Percentiles rank a stretch among this genome's conserved stretches.
These are phyloP conservation scores for Crithidia fasciculata DNA, from an alignment of 208 protist species.

Conservation along the genomic window DNA sequence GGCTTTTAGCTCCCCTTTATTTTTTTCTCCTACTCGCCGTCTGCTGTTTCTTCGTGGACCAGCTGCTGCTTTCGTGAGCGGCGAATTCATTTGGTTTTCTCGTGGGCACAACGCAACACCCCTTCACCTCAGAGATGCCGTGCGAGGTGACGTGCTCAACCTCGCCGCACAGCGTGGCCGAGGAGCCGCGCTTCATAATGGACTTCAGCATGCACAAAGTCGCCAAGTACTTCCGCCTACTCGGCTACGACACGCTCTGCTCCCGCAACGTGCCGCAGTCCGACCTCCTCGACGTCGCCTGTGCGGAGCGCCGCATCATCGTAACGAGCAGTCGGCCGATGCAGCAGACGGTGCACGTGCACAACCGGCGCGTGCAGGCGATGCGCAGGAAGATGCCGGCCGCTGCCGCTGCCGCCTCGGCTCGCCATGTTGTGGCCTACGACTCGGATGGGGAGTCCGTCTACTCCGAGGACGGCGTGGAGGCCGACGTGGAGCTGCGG, in stretches of 20 bases:
- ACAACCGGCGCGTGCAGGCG: slow-evolving; percentile 41
- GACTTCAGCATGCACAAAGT: slow-evolving; percentile 80
- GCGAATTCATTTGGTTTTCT: no score
- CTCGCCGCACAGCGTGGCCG: slow-evolving; percentile 18
- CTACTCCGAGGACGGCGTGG: slow-evolving; percentile 49
- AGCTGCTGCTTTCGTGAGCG: no score
- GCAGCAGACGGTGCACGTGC: slow-evolving; percentile 36
- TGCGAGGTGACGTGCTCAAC: slow-evolving; percentile 26
- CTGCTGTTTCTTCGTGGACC: no score
- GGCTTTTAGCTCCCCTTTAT: no score
- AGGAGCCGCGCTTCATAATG: slow-evolving; percentile 61
- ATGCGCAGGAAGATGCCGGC: neutral
- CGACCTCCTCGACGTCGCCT: slow-evolving; percentile 43
- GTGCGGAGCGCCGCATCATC: slow-evolving; percentile 38
- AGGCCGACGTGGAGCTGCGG: slow-evolving; percentile 33
- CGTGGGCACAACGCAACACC: no score
- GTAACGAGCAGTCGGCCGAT: slow-evolving; percentile 59
- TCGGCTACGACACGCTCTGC: slow-evolving; percentile 79
- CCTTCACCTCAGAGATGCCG: slow-evolving; percentile 6
- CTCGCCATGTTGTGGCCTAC: slow-evolving; percentile 57
- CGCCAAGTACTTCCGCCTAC: slow-evolving; percentile 77
- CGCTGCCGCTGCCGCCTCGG: neutral
- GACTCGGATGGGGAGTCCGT: slow-evolving; percentile 79
- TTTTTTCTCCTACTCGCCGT: no score
- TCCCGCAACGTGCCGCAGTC: slow-evolving; percentile 41